Evolutionary conservation across 148 eudicot genomes (phyloP), one percentile per base, ranked within the genome.

Genomic region (Arbutus unedo): DNA sequence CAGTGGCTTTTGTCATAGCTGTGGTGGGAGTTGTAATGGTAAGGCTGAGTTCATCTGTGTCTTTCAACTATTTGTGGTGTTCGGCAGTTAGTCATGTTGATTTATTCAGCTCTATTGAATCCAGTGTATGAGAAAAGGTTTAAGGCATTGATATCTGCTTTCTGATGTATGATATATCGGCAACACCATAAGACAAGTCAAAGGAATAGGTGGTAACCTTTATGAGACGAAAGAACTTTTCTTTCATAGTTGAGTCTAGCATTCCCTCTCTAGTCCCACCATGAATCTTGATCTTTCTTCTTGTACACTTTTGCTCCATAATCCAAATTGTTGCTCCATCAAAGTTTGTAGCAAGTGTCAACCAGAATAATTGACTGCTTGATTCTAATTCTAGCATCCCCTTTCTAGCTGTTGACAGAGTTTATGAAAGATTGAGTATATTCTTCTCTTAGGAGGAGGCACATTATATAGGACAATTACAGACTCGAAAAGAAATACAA

Each of bases 11-110:
- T 84, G 83, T 88, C 56, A 8, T 87, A 23, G 95, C 97, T 74
- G 76, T 90, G 48, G 76, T 82, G 48, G 90, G 92, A 50, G 94
- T 92, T 80, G 79, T 91, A 83, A 88, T 96, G 99, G 98, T 95
- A 85, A 91, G 95, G 66, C 50, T 75, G 3, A 0, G 2, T 5
- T 82, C 59, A 21, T 51, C 11, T 66, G 11, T 47, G 21, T 31
- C 6, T 47, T 77, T 44, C 4, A n/a, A 50, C 15, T 10, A n/a
- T 74, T 49, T 4, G 4, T 81, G 18, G 25, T 56, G 47, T 43
- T 84, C 13, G 59, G 47, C 48, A 48, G 10, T 0, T 48, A 16
- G 2, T 51, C 47, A 41, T 62, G 51, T 71, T 71, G 18, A 72
- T 76, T 41, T 70, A 60, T 18, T 16, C 47, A 50, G 75, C 51